phyloP scores from a whole-genome alignment of 2,329 filamentous ascomycete species.

The Sclerotinia sclerotiorum region DNA sequence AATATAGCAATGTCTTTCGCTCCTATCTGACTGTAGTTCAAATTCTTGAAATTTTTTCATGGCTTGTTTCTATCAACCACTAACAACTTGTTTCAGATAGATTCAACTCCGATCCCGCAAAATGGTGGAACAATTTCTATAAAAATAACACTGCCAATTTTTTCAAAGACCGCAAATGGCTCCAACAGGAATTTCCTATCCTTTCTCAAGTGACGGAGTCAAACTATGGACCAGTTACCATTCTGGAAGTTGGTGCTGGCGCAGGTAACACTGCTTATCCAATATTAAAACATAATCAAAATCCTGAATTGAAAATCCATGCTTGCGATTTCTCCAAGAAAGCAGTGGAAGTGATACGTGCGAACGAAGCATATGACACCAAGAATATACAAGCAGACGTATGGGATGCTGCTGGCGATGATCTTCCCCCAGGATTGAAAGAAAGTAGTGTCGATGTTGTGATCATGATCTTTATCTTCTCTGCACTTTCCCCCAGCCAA shows the following conservation, averaged over 20 bases:
- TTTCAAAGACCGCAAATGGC: slow-evolving; percentile 98
- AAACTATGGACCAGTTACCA: slow-evolving; percentile 65
- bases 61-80: slow-evolving; percentile 33
- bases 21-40: slow-evolving; percentile 62
- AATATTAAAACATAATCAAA: slow-evolving; percentile 79
- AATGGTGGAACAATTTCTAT: slow-evolving; percentile 99
- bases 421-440: slow-evolving; percentile 72
- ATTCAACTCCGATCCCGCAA: slow-evolving; percentile 87
- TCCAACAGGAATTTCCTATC: slow-evolving; percentile 92
- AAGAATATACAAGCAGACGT: slow-evolving; percentile 81
- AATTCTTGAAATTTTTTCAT: slow-evolving; percentile 23
- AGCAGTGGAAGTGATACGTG: slow-evolving; percentile 89
- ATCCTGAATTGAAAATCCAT: slow-evolving; percentile 77
- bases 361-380: slow-evolving; percentile 71
- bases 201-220: slow-evolving; percentile 72
- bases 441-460: slow-evolving; percentile 87
- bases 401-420: slow-evolving; percentile 80
- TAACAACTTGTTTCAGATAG: slow-evolving; percentile 56
- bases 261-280: slow-evolving; percentile 97
- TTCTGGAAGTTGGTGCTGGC: slow-evolving; percentile 91
- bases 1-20: slow-evolving; percentile 63
- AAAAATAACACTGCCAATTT: slow-evolving; percentile 97
- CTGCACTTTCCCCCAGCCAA: slow-evolving; percentile 78
- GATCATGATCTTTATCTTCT: slow-evolving; percentile 96
- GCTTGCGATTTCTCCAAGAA: slow-evolving; percentile 96